A percentile compares a stretch with the other conserved stretches of the same genome.
phyloP scores from a whole-genome alignment of 352 stramenopile genomes.

The Phytophthora nicotianae region DNA sequence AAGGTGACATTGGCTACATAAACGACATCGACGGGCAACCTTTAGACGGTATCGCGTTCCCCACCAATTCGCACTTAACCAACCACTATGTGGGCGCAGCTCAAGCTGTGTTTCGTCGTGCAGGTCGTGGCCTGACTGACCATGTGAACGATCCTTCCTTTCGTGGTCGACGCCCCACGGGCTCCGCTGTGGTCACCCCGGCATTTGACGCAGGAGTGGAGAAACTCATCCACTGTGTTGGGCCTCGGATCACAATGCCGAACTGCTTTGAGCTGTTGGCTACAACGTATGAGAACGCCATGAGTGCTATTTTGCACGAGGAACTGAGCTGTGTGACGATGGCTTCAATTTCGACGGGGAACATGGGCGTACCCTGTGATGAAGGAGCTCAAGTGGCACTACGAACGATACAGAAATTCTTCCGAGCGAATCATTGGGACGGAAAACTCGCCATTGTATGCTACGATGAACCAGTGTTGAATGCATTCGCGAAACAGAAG shows the following conservation, averaged over 20 bases:
- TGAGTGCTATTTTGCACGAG: slow-evolving; percentile 44
- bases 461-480: slow-evolving; percentile 42
- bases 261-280: slow-evolving; percentile 45
- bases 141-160: slow-evolving; percentile 45
- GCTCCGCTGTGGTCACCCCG: slow-evolving; percentile 49
- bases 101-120: slow-evolving; percentile 49
- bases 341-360: slow-evolving; percentile 67
- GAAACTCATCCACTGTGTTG: slow-evolving; percentile 64
- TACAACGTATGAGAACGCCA: slow-evolving; percentile 48
- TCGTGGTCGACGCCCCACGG: slow-evolving; percentile 25
- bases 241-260: slow-evolving; percentile 40
- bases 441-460: slow-evolving; percentile 51
- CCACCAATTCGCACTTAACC: slow-evolving; percentile 43
- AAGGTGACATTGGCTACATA: slow-evolving; percentile 45
- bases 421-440: slow-evolving; percentile 51
- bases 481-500: slow-evolving; percentile 38
- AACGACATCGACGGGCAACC: slow-evolving; percentile 29
- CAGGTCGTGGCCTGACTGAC: slow-evolving; percentile 35
- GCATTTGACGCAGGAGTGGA: slow-evolving; percentile 52
- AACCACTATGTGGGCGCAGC: slow-evolving; percentile 53
- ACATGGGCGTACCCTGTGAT: slow-evolving; percentile 39
- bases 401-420: slow-evolving; percentile 50
- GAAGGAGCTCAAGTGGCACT: slow-evolving; percentile 40
- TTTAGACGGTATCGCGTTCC: slow-evolving; percentile 53
- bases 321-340: slow-evolving; percentile 53